Evolutionary conservation across 495 filamentous ascomycete species (phyloP).

Genomic region (Podospora pseudoanserina): DNA sequence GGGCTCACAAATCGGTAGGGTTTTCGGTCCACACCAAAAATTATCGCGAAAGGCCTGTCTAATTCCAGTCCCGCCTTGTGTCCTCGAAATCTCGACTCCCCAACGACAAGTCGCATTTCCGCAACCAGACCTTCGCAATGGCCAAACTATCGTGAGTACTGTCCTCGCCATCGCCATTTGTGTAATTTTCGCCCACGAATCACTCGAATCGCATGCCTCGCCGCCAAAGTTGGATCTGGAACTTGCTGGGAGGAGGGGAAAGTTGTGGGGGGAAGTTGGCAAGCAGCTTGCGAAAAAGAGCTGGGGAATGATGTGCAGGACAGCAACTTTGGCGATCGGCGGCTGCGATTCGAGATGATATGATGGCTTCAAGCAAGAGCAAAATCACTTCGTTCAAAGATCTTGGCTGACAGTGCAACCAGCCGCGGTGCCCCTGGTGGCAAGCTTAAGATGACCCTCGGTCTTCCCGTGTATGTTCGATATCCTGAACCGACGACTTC

Average conservation of each 20-base stretch:
- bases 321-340: neutral
- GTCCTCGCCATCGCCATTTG: slow-evolving; percentile 6
- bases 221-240: slow-evolving; percentile 5
- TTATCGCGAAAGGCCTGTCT: slow-evolving; percentile 30
- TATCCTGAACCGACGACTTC: slow-evolving; percentile 15
- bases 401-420: slow-evolving; percentile 23
- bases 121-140: slow-evolving; percentile 44
- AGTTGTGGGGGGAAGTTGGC: neutral
- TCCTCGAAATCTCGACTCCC: slow-evolving; percentile 37
- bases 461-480: slow-evolving; percentile 92
- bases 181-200: slow-evolving; percentile 8
- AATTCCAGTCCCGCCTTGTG: slow-evolving; percentile 29
- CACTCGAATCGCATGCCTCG: slow-evolving; percentile 9
- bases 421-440: slow-evolving; percentile 93
- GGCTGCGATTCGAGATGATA: neutral
- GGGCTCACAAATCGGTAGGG: slow-evolving; percentile 31
- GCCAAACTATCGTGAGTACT: slow-evolving; percentile 49
- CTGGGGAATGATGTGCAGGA: neutral
- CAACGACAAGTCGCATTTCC: slow-evolving; percentile 35
- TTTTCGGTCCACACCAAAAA: slow-evolving; percentile 41
- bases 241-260: slow-evolving; percentile 11
- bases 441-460: slow-evolving; percentile 99
- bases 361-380: neutral
- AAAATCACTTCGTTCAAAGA: neutral
- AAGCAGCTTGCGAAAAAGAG: neutral